These are phyloP conservation scores for Pythium dissotocum DNA, from an alignment of 352 stramenopile genomes.

Conservation along the genomic window DNA sequence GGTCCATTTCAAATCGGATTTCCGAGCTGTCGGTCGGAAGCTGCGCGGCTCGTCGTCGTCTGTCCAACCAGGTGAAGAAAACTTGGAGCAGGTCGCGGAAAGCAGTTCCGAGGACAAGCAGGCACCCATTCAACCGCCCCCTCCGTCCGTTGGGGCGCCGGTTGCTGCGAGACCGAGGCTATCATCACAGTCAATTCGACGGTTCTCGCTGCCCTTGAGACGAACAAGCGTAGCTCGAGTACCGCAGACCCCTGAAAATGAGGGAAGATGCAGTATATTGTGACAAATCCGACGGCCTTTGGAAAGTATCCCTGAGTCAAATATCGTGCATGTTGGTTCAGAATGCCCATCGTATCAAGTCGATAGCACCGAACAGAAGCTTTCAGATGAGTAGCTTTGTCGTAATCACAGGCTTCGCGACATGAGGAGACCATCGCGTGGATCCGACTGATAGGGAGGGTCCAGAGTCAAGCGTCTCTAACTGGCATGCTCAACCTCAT, in stretches of 20 bases:
- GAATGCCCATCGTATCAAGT: too few species aligned
- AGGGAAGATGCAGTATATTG: conserved; percentile 1
- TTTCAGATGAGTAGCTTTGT: too few species aligned
- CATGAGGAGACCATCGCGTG: too few species aligned
- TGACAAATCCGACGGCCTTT: not conserved
- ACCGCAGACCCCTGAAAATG: not conserved
- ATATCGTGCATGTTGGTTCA: too few species aligned
- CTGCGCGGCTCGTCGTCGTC: conserved; percentile 9
- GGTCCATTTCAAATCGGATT: conserved; percentile 44
- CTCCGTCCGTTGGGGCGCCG: not conserved
- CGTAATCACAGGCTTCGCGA: too few species aligned
- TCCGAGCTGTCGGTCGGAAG: conserved; percentile 37
- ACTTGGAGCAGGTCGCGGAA: not conserved
- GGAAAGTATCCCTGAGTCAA: too few species aligned
- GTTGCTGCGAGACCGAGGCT: not conserved
- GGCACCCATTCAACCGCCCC: not conserved
- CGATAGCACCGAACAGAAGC: too few species aligned
- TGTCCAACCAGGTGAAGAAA: not conserved
- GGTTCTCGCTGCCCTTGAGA: conserved; percentile 9
- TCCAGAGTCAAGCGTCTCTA: too few species aligned
- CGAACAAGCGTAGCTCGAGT: not conserved
- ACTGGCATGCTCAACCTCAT: too few species aligned
- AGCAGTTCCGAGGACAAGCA: not conserved
- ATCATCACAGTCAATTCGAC: conserved; percentile 2
- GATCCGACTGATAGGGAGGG: too few species aligned